A percentile compares a stretch with the other conserved stretches of the same genome.
Conservation (phyloP, 2,329 filamentous ascomycete genomes). For the Emydomyces testavorans region DNA sequence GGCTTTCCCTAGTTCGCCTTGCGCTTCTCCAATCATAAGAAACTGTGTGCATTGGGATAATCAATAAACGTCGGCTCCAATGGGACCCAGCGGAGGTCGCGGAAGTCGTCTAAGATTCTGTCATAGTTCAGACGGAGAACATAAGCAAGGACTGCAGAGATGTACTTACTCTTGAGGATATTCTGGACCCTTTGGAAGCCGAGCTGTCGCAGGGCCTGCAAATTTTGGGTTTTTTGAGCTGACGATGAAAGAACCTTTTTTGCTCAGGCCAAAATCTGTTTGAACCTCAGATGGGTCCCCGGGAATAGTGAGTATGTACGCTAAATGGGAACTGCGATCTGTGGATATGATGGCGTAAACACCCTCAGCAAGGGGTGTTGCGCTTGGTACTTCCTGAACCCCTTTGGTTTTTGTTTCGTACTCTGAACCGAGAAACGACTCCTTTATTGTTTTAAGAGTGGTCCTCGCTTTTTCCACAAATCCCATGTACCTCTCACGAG, state of each 20-base stretch:
- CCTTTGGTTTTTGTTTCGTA: slow-evolving; percentile 69
- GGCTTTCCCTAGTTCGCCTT: slow-evolving; percentile 27
- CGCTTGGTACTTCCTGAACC: slow-evolving; percentile 54
- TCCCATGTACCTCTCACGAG: slow-evolving; percentile 60
- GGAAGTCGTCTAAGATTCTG: slow-evolving; percentile 61
- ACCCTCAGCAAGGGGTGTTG: slow-evolving; percentile 68
- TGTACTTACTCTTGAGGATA: slow-evolving; percentile 57
- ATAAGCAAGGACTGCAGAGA: background rate
- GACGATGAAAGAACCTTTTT: slow-evolving; percentile 64
- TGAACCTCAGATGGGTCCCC: slow-evolving; percentile 59
- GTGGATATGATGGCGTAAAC: slow-evolving; percentile 71
- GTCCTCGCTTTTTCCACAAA: slow-evolving; percentile 68
- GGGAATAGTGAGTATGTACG: slow-evolving; percentile 68
- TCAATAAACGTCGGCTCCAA: slow-evolving; percentile 62
- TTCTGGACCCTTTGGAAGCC: slow-evolving; percentile 53
- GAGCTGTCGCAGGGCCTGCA: slow-evolving; percentile 52
- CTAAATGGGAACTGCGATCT: slow-evolving; percentile 61
- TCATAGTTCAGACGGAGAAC: background rate
- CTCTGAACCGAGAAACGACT: slow-evolving; percentile 55
- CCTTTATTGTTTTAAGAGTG: slow-evolving; percentile 58
- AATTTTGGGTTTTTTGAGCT: slow-evolving; percentile 69
- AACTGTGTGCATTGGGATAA: slow-evolving; percentile 69
- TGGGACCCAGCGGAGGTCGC: slow-evolving; percentile 60
- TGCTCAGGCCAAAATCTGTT: slow-evolving; percentile 57
- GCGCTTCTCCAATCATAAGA: slow-evolving; percentile 57